These are phyloP conservation scores for Grosmannia serpens DNA, from an alignment of 2,329 filamentous ascomycete genomes.

Conservation along the genomic window DNA sequence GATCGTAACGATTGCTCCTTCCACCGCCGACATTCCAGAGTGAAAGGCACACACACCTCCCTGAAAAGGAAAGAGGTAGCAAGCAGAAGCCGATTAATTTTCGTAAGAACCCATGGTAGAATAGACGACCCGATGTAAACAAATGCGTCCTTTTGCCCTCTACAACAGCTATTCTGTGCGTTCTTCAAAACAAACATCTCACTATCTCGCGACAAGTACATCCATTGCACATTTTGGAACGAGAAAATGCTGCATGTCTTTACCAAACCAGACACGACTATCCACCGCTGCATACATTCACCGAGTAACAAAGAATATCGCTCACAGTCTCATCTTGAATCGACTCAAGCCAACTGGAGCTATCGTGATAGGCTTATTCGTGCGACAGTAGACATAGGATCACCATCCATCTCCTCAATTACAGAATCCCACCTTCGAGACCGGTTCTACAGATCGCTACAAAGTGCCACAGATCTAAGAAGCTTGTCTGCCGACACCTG, in stretches of 20 bases:
- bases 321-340: background rate
- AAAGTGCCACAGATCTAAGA: background rate
- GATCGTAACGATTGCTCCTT: too few species aligned
- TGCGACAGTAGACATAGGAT: background rate
- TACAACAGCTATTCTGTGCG: background rate
- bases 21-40: background rate
- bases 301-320: background rate
- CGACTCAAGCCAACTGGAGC: background rate
- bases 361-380: background rate
- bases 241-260: background rate
- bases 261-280: background rate
- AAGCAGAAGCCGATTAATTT: background rate
- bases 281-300: background rate
- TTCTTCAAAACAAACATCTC: background rate
- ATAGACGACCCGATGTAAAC: background rate
- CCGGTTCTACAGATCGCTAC: background rate
- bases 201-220: background rate
- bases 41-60: background rate
- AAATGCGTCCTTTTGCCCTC: background rate
- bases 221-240: background rate
- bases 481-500: background rate
- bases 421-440: too few species aligned
- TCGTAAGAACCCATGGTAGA: background rate
- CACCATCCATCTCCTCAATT: background rate
- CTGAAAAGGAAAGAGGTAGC: background rate